Percentiles rank a stretch among this genome's conserved stretches.
phyloP scores from a whole-genome alignment of 257 asterid species.

The Solanum arcanum region DNA sequence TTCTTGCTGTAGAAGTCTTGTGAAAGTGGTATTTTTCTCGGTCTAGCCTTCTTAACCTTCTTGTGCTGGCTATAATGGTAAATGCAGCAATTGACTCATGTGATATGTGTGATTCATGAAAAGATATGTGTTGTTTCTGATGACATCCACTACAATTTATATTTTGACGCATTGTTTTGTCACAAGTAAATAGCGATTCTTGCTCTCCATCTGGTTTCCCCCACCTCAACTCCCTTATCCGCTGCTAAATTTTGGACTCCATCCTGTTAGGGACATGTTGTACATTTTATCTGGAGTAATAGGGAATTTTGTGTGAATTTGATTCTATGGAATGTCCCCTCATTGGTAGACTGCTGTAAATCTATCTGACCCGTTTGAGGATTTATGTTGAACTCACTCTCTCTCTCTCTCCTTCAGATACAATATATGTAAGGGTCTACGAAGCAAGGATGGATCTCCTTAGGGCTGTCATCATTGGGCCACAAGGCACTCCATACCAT shows the following conservation, averaged over 20 bases:
- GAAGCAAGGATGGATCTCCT: conserved; percentile 53
- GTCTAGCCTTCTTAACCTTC: not conserved
- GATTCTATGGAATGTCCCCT: not conserved
- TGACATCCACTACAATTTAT: not conserved
- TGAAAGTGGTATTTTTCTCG: not conserved
- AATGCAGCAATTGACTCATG: not conserved
- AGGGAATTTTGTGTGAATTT: not conserved
- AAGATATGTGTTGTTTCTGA: not conserved
- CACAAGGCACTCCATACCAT: conserved; percentile 56
- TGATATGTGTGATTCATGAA: not conserved
- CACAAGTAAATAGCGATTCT: not conserved
- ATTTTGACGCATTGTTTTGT: not conserved
- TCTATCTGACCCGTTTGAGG: not conserved
- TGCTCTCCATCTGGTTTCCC: not conserved
- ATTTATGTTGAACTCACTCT: not conserved
- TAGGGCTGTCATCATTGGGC: conserved; percentile 49
- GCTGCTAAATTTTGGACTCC: not conserved
- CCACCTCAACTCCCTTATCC: not conserved
- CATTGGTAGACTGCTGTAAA: not conserved
- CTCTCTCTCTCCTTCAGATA: conserved; percentile 15
- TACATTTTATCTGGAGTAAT: not conserved
- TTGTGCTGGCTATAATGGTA: not conserved
- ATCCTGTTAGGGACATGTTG: not conserved
- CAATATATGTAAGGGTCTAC: conserved; percentile 36
- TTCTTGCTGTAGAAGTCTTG: not conserved